Evolutionary conservation across 805 yeast species (phyloP), one percentile per base, ranked within the genome.

Genomic region (Saccharomyces paradoxus): DNA sequence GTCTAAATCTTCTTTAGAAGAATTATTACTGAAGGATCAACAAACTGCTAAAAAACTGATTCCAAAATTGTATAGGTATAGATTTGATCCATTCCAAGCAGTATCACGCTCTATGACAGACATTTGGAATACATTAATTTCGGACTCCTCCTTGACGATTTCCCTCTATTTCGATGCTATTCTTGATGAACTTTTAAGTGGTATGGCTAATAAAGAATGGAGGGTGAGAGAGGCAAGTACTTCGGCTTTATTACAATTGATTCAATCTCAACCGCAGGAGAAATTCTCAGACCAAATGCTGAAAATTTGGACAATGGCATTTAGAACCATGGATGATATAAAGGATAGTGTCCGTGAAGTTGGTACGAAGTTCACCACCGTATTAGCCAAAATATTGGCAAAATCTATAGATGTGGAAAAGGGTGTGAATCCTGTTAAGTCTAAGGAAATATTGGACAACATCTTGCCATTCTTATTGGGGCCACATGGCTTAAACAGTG

Each of bases 331-430:
- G 80, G 99, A 92, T 71, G 98, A 92, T 72, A 89, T 92, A 56
- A 94, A 94, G 68, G 97, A 89, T 41, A 87, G 95, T 71, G 97
- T 94, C 2, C 77, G 97, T 51, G 81, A 80, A 55, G 96, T 89
- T 49, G 97, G 96, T 9, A 71, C 77, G 44, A 79, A 78, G 37
- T 72, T 94, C 41, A 82, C 96, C 0, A 81, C 83, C 57, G 76
- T 79, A 9, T 74, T 91, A 28, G 82, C 96, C 0, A 77, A 82
- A 17, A 76, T 80, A 4, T 72, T 89, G 60, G 82, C 84, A 2
- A 75, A 82, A 46, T 75, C 80, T 26, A 76, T 87, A 14, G 83
- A 81, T 48, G 71, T 69, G 10, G 74, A 69, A 50, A 70, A 74
- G 17, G 79, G 78, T 0, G 70, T 71, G 1, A 54, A 58, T 22